Base-by-base conservation (phyloP, 768 basidiomycete species). In the Suillus lakei region DNA sequence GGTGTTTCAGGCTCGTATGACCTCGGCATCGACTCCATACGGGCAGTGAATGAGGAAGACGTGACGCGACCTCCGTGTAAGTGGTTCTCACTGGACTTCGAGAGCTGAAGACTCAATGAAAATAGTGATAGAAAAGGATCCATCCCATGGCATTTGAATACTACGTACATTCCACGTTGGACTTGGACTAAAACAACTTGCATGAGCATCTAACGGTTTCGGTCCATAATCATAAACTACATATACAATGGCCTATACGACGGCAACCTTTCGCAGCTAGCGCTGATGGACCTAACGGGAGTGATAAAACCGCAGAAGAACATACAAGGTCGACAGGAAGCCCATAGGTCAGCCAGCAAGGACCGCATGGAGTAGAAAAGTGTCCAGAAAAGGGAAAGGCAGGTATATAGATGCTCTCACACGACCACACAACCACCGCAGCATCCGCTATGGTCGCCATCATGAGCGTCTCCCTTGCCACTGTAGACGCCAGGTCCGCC, bases 1-100 rank as follows among this genome's bases (percentile, higher is more conserved):
- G 86, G 88, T 16, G 80, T 87, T 10, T 82, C 88, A 48, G 95
- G 95, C 2, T 79, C 81, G 32, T 97, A 91, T 70, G 95, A 96
- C 69, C 84, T 97, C 0, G 92, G 91, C 4, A 83, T 96, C 53
- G 91, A 94, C 69, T 88, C 86, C 2, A 91, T 97, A 64, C 83
- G 89, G 62, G 86, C 91, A n/a, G 89, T 93, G 32, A 93, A 94
- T 64, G 86, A 91, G 60, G 90, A 90, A 69, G 89, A 91, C 70
- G 77, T 82, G 63, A 73, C 77, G 5, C 74, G 67, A 48, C 73
- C 67, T 26, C 72, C 70, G 62, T 50, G 81, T 79, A 67, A 69
- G 79, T 66, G 6, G 43, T 65, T 39, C 55, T 60, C 38, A 34
- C 62, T 36, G n/a, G 51, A 28, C 28, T 26, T 44, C 63, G 26